Conservation (phyloP, 495 filamentous ascomycete genomes). For the Clohesyomyces aquaticus region DNA sequence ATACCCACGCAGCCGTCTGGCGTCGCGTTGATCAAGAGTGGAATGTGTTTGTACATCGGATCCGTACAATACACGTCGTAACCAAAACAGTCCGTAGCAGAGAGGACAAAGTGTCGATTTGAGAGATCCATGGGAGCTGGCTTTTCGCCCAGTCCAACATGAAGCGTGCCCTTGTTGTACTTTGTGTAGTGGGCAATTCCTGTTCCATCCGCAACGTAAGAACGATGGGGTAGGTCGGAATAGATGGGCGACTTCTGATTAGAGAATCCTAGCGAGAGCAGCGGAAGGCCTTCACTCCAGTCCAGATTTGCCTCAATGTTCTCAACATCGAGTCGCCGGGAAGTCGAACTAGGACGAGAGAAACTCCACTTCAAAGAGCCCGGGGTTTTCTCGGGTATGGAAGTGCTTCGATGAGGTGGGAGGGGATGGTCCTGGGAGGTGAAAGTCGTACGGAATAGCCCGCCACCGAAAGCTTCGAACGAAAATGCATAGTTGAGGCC, state of each 20-base stretch:
- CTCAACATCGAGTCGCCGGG: conserved; percentile 51
- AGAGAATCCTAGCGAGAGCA: conserved; percentile 59
- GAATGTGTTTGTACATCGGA: conserved; percentile 74
- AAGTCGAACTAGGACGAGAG: conserved; percentile 38
- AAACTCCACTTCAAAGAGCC: conserved; percentile 36
- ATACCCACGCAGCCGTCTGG: conserved; percentile 64
- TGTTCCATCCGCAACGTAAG: conserved; percentile 61
- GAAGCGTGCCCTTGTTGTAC: conserved; percentile 60
- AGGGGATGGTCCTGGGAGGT: conserved; percentile 60
- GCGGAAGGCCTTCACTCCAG: conserved; percentile 57
- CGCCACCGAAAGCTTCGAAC: conserved; percentile 62
- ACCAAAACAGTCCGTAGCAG: conserved; percentile 69
- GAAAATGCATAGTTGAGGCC: conserved; percentile 56
- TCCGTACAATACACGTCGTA: conserved; percentile 72
- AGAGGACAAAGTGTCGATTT: conserved; percentile 65
- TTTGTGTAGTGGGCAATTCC: conserved; percentile 65
- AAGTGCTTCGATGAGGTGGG: conserved; percentile 63
- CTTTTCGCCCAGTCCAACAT: conserved; percentile 72
- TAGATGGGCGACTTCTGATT: conserved; percentile 57
- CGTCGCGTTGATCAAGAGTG: conserved; percentile 66
- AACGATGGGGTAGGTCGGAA: conserved; percentile 62
- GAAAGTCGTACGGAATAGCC: conserved; percentile 69
- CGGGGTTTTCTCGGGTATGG: conserved; percentile 50
- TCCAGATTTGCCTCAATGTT: conserved; percentile 57
- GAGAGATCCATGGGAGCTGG: conserved; percentile 71